Evolutionary conservation across 2,329 filamentous ascomycete species (phyloP).

Genomic region (Ploettnerulaceae sp.): DNA sequence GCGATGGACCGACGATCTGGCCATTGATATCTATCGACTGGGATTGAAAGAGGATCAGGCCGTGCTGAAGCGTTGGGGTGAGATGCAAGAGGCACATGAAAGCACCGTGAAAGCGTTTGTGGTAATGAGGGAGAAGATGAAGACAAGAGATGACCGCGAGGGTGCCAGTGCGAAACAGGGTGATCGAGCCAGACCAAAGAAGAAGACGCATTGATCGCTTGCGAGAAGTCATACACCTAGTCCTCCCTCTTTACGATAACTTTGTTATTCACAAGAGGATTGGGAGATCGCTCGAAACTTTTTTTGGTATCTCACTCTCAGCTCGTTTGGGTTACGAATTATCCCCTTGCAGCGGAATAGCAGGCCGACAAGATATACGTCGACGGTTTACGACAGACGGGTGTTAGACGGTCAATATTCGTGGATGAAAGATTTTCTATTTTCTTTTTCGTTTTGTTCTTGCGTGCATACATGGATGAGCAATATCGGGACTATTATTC

Average conservation of each 20-base stretch:
- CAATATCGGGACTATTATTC: background rate
- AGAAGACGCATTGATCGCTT: constrained; percentile 15
- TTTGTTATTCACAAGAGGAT: background rate
- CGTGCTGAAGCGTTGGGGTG: constrained; percentile 56
- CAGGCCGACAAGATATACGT: background rate
- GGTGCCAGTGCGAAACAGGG: background rate
- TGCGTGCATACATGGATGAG: constrained; percentile 1
- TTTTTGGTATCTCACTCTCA: background rate
- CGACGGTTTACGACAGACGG: background rate
- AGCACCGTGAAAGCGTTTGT: constrained; percentile 54
- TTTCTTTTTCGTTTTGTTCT: background rate
- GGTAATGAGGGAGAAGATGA: constrained; percentile 41
- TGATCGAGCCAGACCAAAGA: constrained; percentile 8
- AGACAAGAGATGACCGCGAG: constrained; percentile 17
- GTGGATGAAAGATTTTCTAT: background rate
- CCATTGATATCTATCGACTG: constrained; percentile 53
- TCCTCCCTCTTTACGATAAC: background rate
- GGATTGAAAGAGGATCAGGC: constrained; percentile 60
- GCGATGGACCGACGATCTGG: constrained; percentile 41
- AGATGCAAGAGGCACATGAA: constrained; percentile 56
- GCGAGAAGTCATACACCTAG: background rate
- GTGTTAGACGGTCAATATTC: background rate
- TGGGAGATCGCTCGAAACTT: background rate
- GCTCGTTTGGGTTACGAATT: background rate
- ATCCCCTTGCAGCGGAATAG: background rate